A percentile compares a stretch with the other conserved stretches of the same genome.
These are phyloP conservation scores for Penicillium rolfsii DNA, from an alignment of 2,329 filamentous ascomycete species.

Conservation along the genomic window DNA sequence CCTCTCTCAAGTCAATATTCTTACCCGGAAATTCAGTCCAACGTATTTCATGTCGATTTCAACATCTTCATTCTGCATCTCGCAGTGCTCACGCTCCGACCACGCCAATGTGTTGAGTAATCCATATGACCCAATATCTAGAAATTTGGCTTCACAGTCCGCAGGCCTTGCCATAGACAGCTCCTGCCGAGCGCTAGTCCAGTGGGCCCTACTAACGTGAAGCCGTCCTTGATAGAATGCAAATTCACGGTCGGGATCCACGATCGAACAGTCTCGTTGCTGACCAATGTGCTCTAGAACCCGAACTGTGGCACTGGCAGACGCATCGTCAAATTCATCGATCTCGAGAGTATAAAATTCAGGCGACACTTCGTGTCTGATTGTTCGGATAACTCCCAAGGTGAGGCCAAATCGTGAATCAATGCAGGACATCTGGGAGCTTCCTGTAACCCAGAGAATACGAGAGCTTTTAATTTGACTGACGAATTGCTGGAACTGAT, in stretches of 20 bases:
- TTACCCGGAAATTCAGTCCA: constrained; percentile 7
- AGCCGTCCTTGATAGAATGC: constrained; percentile 25
- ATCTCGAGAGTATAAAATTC: constrained; percentile 30
- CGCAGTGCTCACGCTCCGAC: background rate
- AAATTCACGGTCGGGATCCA: constrained; percentile 31
- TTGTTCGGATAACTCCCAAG: constrained; percentile 26
- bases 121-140: constrained; percentile 1
- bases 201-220: constrained; percentile 21
- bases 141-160: background rate
- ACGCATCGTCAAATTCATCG: constrained; percentile 15
- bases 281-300: constrained; percentile 1
- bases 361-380: constrained; percentile 27
- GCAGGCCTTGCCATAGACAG: background rate
- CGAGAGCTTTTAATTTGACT: background rate
- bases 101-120: constrained; percentile 1
- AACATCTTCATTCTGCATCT: constrained; percentile 1
- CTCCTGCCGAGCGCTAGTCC: constrained; percentile 1
- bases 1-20: background rate
- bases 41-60: constrained; percentile 8
- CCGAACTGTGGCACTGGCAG: background rate
- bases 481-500: background rate
- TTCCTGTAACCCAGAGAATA: constrained; percentile 27
- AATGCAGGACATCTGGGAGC: constrained; percentile 22
- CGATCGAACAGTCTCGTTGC: background rate
- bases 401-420: constrained; percentile 28